Percentiles rank a stretch among this genome's conserved stretches.
phyloP scores from a whole-genome alignment of 139 green algal genomes.

The Diplosphaera chodatii region DNA sequence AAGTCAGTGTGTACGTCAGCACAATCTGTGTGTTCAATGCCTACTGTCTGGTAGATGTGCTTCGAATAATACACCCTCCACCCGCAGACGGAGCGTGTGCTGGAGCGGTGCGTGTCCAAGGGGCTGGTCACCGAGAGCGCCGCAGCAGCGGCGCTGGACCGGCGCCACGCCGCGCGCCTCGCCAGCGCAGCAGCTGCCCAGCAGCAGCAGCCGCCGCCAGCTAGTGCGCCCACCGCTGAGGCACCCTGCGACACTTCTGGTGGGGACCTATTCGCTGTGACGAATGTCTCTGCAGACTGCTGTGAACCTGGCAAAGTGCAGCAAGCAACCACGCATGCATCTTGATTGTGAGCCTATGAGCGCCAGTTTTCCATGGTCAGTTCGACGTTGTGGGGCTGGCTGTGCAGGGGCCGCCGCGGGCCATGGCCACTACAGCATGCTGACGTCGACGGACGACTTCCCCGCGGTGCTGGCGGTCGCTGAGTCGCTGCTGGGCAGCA shows the following conservation, averaged over 20 bases:
- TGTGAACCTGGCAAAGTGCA: no score
- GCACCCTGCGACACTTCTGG: not conserved
- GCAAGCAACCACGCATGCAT: no score
- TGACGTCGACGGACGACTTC: conserved; percentile 23
- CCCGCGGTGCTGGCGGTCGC: conserved; percentile 16
- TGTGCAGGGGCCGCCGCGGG: conserved; percentile 11
- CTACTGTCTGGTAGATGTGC: no score
- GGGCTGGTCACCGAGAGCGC: conserved; percentile 13
- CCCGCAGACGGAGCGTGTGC: conserved; percentile 13
- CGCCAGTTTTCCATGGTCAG: no score
- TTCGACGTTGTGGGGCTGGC: no score
- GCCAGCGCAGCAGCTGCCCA: not conserved
- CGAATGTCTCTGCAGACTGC: no score
- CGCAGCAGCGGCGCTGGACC: not conserved
- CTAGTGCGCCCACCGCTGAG: no score
- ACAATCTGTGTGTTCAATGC: no score
- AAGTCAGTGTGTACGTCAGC: no score
- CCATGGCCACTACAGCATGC: conserved; percentile 16
- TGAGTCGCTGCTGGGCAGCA: conserved; percentile 15
- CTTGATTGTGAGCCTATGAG: no score
- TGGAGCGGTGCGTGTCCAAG: conserved; percentile 18
- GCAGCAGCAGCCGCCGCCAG: not conserved
- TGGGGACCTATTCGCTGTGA: no score
- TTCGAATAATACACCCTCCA: no score
- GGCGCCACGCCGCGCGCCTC: not conserved